phyloP scores from a whole-genome alignment of 73 alveolate genomes.

The Effrenium voratum region DNA sequence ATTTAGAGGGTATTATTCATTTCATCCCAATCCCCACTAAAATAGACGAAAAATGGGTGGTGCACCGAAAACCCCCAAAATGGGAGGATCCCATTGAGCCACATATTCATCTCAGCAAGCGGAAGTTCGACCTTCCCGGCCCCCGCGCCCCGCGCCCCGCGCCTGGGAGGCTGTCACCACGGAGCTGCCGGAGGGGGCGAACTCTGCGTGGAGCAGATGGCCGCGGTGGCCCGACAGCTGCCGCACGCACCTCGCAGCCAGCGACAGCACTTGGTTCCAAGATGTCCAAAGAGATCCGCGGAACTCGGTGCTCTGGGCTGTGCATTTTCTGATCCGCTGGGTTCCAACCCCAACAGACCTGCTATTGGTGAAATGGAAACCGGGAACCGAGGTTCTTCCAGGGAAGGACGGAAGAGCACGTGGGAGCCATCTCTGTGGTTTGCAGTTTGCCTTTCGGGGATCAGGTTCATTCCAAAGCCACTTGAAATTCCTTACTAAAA shows the following conservation, averaged over 20 bases:
- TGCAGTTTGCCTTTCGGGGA: no score
- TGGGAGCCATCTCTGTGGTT: no score
- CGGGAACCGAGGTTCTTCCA: background rate
- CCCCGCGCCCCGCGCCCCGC: background rate
- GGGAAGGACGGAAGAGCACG: background rate
- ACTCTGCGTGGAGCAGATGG: constrained; percentile 16
- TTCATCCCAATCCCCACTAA: no score
- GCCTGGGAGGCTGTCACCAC: constrained; percentile 47
- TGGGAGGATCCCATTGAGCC: no score
- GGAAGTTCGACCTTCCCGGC: background rate
- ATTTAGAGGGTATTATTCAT: no score
- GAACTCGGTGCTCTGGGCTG: background rate
- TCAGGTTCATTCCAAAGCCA: no score
- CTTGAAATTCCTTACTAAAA: no score
- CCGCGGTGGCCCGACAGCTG: constrained; percentile 19
- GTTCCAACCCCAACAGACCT: background rate
- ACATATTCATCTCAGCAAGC: background rate
- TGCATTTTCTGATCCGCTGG: background rate
- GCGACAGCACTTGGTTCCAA: background rate
- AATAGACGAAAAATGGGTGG: no score
- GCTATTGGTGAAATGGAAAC: background rate
- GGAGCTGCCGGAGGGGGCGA: constrained; percentile 79
- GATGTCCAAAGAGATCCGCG: background rate
- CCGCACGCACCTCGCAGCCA: constrained; percentile 31
- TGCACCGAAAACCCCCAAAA: no score